phyloP scores from a whole-genome alignment of 257 asterid genomes.

The Echites panduratus region DNA sequence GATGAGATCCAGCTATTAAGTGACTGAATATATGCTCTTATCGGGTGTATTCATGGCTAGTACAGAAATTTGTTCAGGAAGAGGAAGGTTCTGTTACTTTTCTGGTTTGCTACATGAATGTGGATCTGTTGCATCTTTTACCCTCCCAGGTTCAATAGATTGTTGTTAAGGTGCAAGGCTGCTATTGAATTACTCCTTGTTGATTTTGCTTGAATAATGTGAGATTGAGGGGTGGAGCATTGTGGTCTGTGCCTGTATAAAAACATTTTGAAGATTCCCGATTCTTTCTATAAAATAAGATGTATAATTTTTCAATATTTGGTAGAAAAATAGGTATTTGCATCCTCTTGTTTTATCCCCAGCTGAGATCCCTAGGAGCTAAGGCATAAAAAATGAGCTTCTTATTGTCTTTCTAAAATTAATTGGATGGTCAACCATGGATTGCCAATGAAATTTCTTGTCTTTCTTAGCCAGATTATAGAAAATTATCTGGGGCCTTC shows the following conservation, averaged over 20 bases:
- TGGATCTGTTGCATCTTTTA: conserved; percentile 1
- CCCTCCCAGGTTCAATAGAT: neutral
- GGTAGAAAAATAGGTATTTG: neutral
- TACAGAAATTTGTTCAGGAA: conserved; percentile 5
- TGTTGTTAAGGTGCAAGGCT: neutral
- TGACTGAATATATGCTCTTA: neutral
- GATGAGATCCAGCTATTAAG: neutral
- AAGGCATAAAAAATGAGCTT: neutral
- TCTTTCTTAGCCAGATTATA: neutral
- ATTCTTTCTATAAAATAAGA: neutral
- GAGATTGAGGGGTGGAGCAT: conserved; percentile 1
- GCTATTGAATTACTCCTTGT: neutral
- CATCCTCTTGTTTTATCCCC: neutral
- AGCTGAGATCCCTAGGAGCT: neutral
- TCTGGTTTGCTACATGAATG: conserved; percentile 8
- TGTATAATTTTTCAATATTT: neutral
- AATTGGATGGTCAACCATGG: conserved; percentile 1
- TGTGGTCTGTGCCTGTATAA: neutral
- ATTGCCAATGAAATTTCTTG: neutral
- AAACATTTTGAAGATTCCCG: conserved; percentile 5
- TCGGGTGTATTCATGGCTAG: neutral
- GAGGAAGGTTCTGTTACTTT: conserved; percentile 8
- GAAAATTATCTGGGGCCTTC: neutral
- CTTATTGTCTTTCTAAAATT: neutral
- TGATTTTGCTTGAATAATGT: neutral